These are phyloP conservation scores for Steccherinum ochraceum DNA, from an alignment of 768 basidiomycete genomes.

Conservation along the genomic window DNA sequence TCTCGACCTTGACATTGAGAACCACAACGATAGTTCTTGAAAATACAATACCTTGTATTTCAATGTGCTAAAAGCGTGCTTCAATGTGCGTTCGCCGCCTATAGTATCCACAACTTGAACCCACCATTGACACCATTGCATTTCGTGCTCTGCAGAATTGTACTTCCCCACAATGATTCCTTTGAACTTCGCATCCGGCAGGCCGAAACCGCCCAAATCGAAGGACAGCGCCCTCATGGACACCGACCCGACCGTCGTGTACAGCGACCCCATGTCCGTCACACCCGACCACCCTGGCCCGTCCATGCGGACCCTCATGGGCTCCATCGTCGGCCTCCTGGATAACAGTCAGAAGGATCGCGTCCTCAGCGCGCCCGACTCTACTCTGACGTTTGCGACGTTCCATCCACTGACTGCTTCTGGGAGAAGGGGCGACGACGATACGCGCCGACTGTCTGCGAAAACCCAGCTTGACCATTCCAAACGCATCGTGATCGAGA, in stretches of 20 bases:
- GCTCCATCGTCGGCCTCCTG: constrained; percentile 54
- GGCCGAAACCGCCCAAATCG: not conserved
- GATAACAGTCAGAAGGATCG: constrained; percentile 58
- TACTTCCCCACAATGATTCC: not conserved
- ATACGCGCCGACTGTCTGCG: constrained; percentile 34
- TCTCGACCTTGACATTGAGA: no score
- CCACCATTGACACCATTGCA: no score
- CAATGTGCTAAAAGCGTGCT: no score
- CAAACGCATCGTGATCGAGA: constrained; percentile 73
- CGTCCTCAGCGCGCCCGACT: constrained; percentile 52
- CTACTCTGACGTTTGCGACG: constrained; percentile 64
- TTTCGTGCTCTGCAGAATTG: no score
- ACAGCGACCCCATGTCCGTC: not conserved
- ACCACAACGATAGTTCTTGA: no score
- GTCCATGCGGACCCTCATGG: constrained; percentile 16
- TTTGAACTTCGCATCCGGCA: not conserved
- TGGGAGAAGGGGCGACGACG: constrained; percentile 18
- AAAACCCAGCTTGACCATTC: constrained; percentile 46
- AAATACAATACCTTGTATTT: no score
- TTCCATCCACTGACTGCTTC: constrained; percentile 66
- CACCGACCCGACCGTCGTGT: not conserved
- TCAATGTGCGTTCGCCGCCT: no score
- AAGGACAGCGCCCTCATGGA: not conserved
- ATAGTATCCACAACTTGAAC: no score
- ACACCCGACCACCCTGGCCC: not conserved